Evolutionary conservation across 2,329 filamentous ascomycete species (phyloP), one percentile per base, ranked within the genome.

Genomic region (Colletotrichum somersetense): DNA sequence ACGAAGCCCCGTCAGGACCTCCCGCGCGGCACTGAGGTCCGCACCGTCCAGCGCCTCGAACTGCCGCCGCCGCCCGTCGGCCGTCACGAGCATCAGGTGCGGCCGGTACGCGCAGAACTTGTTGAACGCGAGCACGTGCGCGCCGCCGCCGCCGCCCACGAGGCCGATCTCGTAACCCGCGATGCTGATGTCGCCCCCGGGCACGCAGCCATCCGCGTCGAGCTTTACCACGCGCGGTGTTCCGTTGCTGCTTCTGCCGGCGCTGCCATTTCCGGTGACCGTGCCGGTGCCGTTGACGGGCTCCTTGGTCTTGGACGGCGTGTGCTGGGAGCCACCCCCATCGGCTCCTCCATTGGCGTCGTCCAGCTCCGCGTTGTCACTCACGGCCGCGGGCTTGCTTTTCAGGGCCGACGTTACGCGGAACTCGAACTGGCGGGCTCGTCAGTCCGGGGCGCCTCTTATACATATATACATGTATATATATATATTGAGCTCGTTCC

Each of bases 51-150:
- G 76, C 2, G 80, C 77, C 67, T 87, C 83, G 48, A 83, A 77
- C 76, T 88, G 86, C n/a, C 84, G 79, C 12, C 79, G 79, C 70
- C 82, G 82, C 2, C 85, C 86, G 74, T 88, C 83, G 5, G 78
- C 71, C 1, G 86, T 87, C 66, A 88, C 76, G 20, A 87, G 78
- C 18, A 88, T 78, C 3, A 85, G 77, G 73, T 87, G 86, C 3
- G 86, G 85, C 11, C 83, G 76, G 69, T 84, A 85, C 18, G 84
- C 83, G 68, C 82, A 83, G 74, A 86, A 88, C 66, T 85, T 83
- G 77, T 88, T 88, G 69, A 85, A 76, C 1, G 82, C 79, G 10
- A 88, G 78, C 23, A 84, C 76, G 67, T 88, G 86, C 0, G 84
- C 83, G 23, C 82, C 83, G 42, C 42, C 42, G 3, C 26, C 30